Percentiles rank a stretch among this genome's conserved stretches.
These are phyloP conservation scores for Annona squamosa DNA, from an alignment of 164 flowering plant species.

Conservation along the genomic window DNA sequence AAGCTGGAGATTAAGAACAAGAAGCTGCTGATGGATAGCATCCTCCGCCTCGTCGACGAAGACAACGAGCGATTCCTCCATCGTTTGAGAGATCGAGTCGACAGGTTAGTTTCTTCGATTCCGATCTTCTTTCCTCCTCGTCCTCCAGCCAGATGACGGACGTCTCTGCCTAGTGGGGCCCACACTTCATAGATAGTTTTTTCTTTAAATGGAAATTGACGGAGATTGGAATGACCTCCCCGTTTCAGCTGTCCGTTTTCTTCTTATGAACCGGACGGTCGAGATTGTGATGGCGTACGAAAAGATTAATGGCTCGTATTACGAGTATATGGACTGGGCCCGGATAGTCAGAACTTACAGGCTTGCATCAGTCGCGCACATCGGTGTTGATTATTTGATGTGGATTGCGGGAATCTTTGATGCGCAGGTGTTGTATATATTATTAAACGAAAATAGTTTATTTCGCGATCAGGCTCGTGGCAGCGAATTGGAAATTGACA, in stretches of 20 bases:
- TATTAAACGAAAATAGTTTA: too few species aligned
- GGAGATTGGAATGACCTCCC: too few species aligned
- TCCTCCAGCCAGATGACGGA: background rate
- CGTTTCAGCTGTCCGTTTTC: background rate
- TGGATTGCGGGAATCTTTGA: too few species aligned
- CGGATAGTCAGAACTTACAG: too few species aligned
- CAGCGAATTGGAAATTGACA: too few species aligned
- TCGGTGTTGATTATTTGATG: too few species aligned
- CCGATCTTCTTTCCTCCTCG: background rate
- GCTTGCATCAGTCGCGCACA: too few species aligned
- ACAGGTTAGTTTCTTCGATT: constrained; percentile 31
- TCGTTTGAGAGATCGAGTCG: constrained; percentile 37
- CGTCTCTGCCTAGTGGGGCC: background rate
- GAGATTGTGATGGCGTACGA: background rate
- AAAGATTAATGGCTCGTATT: too few species aligned
- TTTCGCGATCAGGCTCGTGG: too few species aligned
- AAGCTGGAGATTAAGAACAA: constrained; percentile 38
- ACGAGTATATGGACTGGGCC: too few species aligned
- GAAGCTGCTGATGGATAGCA: constrained; percentile 39
- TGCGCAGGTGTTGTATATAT: too few species aligned
- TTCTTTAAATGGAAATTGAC: background rate
- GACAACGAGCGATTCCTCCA: constrained; percentile 44
- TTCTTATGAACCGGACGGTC: background rate
- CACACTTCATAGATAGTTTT: background rate
- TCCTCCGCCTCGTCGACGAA: constrained; percentile 41